Conservation (phyloP, 2,329 filamentous ascomycete species). For the Aspergillus versicolor region DNA sequence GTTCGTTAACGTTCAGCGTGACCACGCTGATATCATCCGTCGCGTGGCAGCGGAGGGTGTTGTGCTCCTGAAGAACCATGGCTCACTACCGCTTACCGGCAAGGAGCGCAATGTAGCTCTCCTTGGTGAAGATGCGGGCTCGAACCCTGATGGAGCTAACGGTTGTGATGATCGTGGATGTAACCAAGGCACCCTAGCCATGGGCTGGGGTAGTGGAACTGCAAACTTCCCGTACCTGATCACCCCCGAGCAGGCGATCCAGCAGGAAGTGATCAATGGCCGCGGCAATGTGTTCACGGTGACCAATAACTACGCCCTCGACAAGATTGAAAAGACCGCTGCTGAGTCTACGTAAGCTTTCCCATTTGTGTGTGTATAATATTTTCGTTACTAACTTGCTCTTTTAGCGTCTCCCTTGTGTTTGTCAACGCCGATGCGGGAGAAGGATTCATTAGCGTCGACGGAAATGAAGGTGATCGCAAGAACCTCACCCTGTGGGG, state of each 20-base stretch:
- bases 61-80: constrained; percentile 84
- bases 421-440: constrained; percentile 87
- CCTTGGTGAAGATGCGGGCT: constrained; percentile 79
- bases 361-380: neutral
- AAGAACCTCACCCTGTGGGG: constrained; percentile 92
- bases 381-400: neutral
- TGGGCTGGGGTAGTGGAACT: constrained; percentile 63
- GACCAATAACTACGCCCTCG: constrained; percentile 57
- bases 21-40: constrained; percentile 73
- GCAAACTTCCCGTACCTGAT: constrained; percentile 64
- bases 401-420: constrained; percentile 60
- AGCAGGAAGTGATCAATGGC: constrained; percentile 66
- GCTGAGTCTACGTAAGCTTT: constrained; percentile 44
- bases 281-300: constrained; percentile 63
- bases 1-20: constrained; percentile 77
- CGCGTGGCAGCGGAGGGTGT: constrained; percentile 76
- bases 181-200: constrained; percentile 60
- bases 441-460: constrained; percentile 81
- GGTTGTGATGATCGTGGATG: constrained; percentile 70
- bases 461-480: constrained; percentile 82
- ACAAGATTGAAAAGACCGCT: constrained; percentile 52
- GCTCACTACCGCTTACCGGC: constrained; percentile 69
- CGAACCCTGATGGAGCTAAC: constrained; percentile 74
- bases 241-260: constrained; percentile 62
- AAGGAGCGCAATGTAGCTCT: constrained; percentile 73